phyloP scores from a whole-genome alignment of 2,329 filamentous ascomycete genomes.

The Alternaria conjuncta region DNA sequence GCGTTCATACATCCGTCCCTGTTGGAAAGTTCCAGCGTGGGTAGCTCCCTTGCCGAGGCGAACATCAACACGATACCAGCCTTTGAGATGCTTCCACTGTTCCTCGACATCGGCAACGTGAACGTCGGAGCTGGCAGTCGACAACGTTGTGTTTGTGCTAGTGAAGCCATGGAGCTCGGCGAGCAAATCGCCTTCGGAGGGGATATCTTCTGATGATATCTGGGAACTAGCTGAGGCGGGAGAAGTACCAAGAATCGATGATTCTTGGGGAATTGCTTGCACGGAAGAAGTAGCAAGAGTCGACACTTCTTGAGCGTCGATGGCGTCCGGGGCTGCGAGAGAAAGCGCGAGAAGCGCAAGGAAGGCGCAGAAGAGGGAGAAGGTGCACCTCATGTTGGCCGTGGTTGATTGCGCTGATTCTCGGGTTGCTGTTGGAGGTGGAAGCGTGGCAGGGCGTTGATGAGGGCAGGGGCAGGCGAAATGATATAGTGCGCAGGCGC shows the following conservation, averaged over 20 bases:
- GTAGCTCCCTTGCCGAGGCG: neutral
- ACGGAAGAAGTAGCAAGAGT: neutral
- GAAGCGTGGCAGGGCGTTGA: neutral
- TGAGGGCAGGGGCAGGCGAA: neutral
- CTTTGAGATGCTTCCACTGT: neutral
- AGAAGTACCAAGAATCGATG: neutral
- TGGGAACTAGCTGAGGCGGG: neutral
- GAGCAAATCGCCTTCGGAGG: neutral
- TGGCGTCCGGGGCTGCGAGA: neutral
- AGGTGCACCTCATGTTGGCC: neutral
- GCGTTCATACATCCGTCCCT: constrained; percentile 4
- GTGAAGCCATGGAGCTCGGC: neutral
- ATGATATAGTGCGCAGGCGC: neutral
- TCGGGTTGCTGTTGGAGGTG: neutral
- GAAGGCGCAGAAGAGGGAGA: neutral
- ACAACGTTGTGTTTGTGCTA: neutral
- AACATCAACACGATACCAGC: constrained; percentile 4
- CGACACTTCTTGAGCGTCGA: neutral
- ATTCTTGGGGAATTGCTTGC: neutral
- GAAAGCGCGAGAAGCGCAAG: neutral
- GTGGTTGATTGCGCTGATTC: neutral
- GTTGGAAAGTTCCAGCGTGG: constrained; percentile 3
- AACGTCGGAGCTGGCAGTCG: neutral
- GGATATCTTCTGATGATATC: neutral
- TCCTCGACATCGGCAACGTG: neutral